Percentiles rank a stretch among this genome's conserved stretches.
phyloP scores from a whole-genome alignment of 495 filamentous ascomycete genomes.

The Xylaria cubensis region DNA sequence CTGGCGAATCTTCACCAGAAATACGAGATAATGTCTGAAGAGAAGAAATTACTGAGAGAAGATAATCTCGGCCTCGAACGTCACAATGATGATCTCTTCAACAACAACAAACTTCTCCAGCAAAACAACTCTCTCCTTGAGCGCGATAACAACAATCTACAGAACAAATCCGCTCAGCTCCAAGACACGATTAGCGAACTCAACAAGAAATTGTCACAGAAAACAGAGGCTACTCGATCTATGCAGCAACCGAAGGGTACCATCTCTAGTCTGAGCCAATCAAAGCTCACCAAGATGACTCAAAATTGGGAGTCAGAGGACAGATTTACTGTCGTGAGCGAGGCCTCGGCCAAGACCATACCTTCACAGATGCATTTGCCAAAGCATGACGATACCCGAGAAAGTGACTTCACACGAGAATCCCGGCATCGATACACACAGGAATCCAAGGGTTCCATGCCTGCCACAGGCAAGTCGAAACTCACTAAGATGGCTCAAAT shows the following conservation, averaged over 20 bases:
- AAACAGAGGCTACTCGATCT: slow-evolving; percentile 31
- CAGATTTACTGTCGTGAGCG: slow-evolving; percentile 32
- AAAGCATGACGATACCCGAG: slow-evolving; percentile 47
- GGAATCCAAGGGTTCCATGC: slow-evolving; percentile 44
- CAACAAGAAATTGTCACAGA: slow-evolving; percentile 39
- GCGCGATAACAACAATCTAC: slow-evolving; percentile 40
- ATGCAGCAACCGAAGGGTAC: slow-evolving; percentile 40
- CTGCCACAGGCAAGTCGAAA: slow-evolving; percentile 41
- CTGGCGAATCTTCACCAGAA: slow-evolving; percentile 44
- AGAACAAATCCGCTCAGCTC: slow-evolving; percentile 45
- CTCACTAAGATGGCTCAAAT: slow-evolving; percentile 45
- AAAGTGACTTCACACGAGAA: slow-evolving; percentile 47
- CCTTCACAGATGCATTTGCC: slow-evolving; percentile 42
- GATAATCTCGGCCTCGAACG: slow-evolving; percentile 53
- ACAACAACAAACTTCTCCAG: slow-evolving; percentile 53
- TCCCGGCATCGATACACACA: slow-evolving; percentile 36
- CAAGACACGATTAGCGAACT: slow-evolving; percentile 47
- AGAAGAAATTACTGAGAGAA: slow-evolving; percentile 47
- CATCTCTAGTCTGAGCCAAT: slow-evolving; percentile 37
- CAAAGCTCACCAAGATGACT: slow-evolving; percentile 45
- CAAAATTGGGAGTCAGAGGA: slow-evolving; percentile 46
- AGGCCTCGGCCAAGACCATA: slow-evolving; percentile 38
- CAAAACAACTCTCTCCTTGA: slow-evolving; percentile 46
- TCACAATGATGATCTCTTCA: slow-evolving; percentile 54
- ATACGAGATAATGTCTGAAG: slow-evolving; percentile 34